A percentile compares a stretch with the other conserved stretches of the same genome.
phyloP scores from a whole-genome alignment of 148 eudicot genomes.

The Diospyros lotus region DNA sequence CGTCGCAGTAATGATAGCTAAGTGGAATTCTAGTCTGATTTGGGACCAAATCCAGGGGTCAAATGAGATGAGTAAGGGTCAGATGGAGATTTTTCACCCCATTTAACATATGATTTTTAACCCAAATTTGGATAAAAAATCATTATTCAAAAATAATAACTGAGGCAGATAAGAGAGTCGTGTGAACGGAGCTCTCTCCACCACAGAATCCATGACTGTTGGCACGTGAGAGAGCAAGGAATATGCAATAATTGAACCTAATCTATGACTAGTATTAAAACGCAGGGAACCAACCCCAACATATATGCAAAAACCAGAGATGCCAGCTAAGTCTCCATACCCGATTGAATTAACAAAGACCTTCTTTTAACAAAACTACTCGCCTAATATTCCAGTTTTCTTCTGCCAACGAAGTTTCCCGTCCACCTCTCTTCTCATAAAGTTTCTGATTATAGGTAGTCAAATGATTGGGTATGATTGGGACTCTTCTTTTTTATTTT shows the following conservation, averaged over 20 bases:
- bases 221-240: background rate
- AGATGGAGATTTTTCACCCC: no score
- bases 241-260: constrained; percentile 1
- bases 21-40: no score
- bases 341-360: background rate
- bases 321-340: constrained; percentile 7
- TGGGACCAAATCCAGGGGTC: no score
- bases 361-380: background rate
- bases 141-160: background rate
- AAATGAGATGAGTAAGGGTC: no score
- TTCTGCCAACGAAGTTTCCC: constrained; percentile 5
- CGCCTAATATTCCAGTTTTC: background rate
- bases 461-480: constrained; percentile 4
- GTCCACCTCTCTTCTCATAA: background rate
- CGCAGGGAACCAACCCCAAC: background rate
- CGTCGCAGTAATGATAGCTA: no score
- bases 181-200: background rate
- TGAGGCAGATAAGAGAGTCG: background rate
- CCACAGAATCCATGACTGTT: background rate
- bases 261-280: constrained; percentile 1
- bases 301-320: background rate
- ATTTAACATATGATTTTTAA: no score
- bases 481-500: background rate
- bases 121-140: no score
- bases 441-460: background rate